These are phyloP conservation scores for Lachnellula hyalina DNA, from an alignment of 2,329 filamentous ascomycete species.

Conservation along the genomic window DNA sequence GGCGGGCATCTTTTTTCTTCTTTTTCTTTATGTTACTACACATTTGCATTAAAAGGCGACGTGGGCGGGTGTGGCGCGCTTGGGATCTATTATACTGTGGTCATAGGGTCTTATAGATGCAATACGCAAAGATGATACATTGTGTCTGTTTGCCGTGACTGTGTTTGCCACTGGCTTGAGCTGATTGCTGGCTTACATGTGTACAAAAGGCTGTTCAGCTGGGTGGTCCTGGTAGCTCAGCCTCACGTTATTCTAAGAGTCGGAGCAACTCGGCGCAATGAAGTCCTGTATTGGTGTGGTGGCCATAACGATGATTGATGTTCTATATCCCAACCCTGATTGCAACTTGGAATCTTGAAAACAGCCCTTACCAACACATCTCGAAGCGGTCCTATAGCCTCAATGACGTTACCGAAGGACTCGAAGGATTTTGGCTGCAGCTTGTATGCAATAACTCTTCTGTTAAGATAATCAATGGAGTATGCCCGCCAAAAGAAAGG, in stretches of 20 bases:
- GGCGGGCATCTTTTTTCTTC: background rate
- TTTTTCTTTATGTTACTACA: constrained; percentile 13
- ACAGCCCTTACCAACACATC: background rate
- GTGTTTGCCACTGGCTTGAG: background rate
- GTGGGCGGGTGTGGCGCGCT: background rate
- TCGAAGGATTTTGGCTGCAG: background rate
- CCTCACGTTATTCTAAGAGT: background rate
- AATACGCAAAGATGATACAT: background rate
- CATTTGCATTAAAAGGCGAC: constrained; percentile 11
- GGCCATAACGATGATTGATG: no score
- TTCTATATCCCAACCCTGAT: no score
- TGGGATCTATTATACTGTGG: background rate
- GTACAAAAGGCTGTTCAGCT: background rate
- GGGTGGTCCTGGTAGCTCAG: background rate
- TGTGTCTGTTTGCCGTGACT: background rate
- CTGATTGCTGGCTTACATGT: background rate
- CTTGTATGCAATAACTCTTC: background rate
- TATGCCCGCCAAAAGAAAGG: no score
- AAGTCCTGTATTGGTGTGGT: background rate
- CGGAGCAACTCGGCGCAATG: background rate
- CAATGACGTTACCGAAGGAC: background rate
- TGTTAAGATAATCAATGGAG: background rate
- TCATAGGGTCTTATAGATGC: constrained; percentile 3
- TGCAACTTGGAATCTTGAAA: background rate
- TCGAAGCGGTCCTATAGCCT: background rate